Conservation (phyloP, 129 eudicot species). For the Flaveria trinervia region DNA sequence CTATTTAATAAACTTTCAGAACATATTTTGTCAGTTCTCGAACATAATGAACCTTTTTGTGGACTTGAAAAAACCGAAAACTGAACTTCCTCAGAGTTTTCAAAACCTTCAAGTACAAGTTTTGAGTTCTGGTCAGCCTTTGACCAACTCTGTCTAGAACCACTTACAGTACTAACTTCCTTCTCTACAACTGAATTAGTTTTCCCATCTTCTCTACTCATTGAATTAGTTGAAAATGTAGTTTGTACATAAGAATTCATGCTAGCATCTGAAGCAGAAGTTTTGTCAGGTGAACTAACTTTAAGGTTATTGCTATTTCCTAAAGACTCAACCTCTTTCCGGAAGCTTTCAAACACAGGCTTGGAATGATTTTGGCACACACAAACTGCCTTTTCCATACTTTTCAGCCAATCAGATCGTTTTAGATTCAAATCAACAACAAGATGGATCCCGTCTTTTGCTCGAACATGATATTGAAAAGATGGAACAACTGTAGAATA, state of each 20-base stretch:
- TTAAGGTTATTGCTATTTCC: slow-evolving; percentile 28
- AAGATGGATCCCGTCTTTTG: slow-evolving; percentile 47
- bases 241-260: slow-evolving; percentile 22
- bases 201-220: slow-evolving; percentile 26
- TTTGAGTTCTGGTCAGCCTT: slow-evolving; percentile 32
- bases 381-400: slow-evolving; percentile 32
- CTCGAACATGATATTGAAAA: slow-evolving; percentile 39
- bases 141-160: slow-evolving; percentile 23
- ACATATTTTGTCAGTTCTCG: slow-evolving; percentile 25
- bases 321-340: slow-evolving; percentile 43
- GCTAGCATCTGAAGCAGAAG: slow-evolving; percentile 25
- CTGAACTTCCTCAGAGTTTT: slow-evolving; percentile 26
- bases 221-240: slow-evolving; percentile 17
- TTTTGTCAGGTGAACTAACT: slow-evolving; percentile 25
- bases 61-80: slow-evolving; percentile 24
- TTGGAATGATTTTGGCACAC: slow-evolving; percentile 29
- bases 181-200: slow-evolving; percentile 28
- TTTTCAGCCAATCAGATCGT: slow-evolving; percentile 43
- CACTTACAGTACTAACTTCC: slow-evolving; percentile 24
- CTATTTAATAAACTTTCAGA: slow-evolving; percentile 16
- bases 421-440: slow-evolving; percentile 53
- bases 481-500: slow-evolving; percentile 38
- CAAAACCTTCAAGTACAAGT: slow-evolving; percentile 21
- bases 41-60: slow-evolving; percentile 32
- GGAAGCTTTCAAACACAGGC: slow-evolving; percentile 43